Base-by-base conservation (phyloP, 495 filamentous ascomycete species). In the Ramalina peruviana region DNA sequence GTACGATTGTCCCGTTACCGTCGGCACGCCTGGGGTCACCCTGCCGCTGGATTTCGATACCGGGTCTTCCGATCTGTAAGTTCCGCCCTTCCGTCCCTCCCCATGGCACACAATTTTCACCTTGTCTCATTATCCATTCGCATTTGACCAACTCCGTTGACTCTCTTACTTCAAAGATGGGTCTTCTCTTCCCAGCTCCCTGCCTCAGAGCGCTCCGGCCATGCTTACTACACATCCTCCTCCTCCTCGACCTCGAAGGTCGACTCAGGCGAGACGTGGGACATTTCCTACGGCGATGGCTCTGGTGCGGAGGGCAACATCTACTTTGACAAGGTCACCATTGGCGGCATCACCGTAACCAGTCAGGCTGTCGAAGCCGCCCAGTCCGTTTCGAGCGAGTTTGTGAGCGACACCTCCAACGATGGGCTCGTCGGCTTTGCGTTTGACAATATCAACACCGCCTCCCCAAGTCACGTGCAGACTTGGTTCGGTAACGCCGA, bases 401-500 rank as follows among this genome's bases (percentile, higher is more conserved):
- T 88, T 67, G 59, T 65, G 13, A 36, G 65, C 25, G 79, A 86
- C 57, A 62, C 65, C 51, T 62, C 72, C 57, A 80, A 70, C 58
- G 81, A 86, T 52, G 85, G 85, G 37, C 69, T 88, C 41, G 65
- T 89, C n/a, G 85, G 85, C 38, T 71, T 88, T 17, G 79, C 72
- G 16, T 87, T 86, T 63, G 76, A 74, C 65, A 68, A 51, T 37
- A 74, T 88, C 65, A 89, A 88, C 69, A 81, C 77, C 62, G 77
- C 86, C 42, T 40, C 59, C 43, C 85, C 85, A 16, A 62, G 55
- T 10, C 23, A 56, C 15, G 74, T 82, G 61, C 75, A 70, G 43
- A 89, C 83, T 12, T 88, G 79, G 65, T 86, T 88, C 64, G 79
- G 80, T 63, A 87, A 78, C 53, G 81, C 85, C 48, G 70, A 75